Conservation (phyloP, 2,329 filamentous ascomycete genomes). For the Akanthomyces muscarius region DNA sequence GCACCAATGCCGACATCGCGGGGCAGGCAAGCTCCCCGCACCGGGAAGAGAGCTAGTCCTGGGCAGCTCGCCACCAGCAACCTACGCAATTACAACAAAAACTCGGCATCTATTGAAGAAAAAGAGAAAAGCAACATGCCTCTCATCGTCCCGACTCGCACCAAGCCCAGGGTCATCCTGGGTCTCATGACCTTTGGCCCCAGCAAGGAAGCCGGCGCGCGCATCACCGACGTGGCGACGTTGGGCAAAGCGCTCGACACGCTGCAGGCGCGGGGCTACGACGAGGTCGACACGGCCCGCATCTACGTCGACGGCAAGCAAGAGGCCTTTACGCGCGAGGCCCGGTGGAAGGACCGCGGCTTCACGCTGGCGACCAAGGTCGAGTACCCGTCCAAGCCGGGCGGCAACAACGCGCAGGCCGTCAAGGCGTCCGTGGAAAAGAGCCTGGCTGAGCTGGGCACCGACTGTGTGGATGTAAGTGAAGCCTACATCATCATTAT, state of each 20-base stretch:
- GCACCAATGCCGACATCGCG: neutral
- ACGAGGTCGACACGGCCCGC: slow-evolving; percentile 80
- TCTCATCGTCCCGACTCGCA: slow-evolving; percentile 36
- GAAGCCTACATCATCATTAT: neutral
- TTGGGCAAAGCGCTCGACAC: slow-evolving; percentile 70
- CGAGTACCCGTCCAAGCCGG: slow-evolving; percentile 56
- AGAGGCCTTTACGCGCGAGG: slow-evolving; percentile 72
- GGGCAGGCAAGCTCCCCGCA: neutral
- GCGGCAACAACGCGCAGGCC: slow-evolving; percentile 59
- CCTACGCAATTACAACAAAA: neutral
- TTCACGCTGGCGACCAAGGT: slow-evolving; percentile 75
- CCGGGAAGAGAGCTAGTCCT: neutral
- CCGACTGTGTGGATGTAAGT: slow-evolving; percentile 65
- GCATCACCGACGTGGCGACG: slow-evolving; percentile 63
- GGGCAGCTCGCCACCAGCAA: neutral
- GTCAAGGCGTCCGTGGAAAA: slow-evolving; percentile 62
- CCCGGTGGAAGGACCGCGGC: slow-evolving; percentile 74
- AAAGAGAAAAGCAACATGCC: slow-evolving; percentile 36
- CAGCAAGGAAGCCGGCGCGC: slow-evolving; percentile 56
- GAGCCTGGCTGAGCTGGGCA: slow-evolving; percentile 67
- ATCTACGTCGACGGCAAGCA: slow-evolving; percentile 68
- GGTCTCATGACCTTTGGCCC: slow-evolving; percentile 84
- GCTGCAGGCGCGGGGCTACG: slow-evolving; percentile 75
- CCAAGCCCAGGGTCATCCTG: slow-evolving; percentile 68
- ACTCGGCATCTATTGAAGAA: neutral